phyloP scores from a whole-genome alignment of 495 filamentous ascomycete species.

The Penicillium psychrofluorescens region DNA sequence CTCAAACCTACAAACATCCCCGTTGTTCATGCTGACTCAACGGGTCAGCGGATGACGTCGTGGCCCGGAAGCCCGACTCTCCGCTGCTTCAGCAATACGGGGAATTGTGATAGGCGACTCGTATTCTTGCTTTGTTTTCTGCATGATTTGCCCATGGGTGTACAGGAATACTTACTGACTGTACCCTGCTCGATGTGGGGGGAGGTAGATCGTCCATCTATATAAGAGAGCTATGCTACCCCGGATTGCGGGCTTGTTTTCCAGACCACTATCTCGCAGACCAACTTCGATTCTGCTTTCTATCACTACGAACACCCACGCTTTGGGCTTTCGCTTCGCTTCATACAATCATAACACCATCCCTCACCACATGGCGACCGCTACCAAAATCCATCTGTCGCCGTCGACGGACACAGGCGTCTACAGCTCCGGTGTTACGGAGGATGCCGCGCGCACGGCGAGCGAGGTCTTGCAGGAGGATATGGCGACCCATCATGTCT shows the following conservation, averaged over 20 bases:
- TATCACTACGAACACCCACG: no score
- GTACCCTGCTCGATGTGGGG: no score
- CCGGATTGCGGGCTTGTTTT: no score
- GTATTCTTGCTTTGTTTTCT: neutral
- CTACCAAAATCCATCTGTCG: conserved; percentile 52
- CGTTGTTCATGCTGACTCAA: no score
- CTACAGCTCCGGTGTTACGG: conserved; percentile 43
- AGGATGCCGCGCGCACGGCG: conserved; percentile 50
- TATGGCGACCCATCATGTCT: conserved; percentile 68
- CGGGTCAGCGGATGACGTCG: conserved; percentile 11
- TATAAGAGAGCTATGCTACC: no score
- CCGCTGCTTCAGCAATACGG: conserved; percentile 4
- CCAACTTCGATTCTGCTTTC: no score
- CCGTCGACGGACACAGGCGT: conserved; percentile 48
- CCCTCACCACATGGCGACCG: conserved; percentile 48
- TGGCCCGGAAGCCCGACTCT: conserved; percentile 7
- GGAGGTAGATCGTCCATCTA: no score
- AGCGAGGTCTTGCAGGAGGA: conserved; percentile 68
- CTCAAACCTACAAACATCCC: no score
- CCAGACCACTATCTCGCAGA: no score
- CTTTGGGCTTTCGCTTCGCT: neutral
- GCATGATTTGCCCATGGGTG: neutral
- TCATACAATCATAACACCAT: neutral
- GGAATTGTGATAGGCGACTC: conserved; percentile 8
- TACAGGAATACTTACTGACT: no score